These are phyloP conservation scores for Colletotrichum truncatum DNA, from an alignment of 2,329 filamentous ascomycete species.

Conservation along the genomic window DNA sequence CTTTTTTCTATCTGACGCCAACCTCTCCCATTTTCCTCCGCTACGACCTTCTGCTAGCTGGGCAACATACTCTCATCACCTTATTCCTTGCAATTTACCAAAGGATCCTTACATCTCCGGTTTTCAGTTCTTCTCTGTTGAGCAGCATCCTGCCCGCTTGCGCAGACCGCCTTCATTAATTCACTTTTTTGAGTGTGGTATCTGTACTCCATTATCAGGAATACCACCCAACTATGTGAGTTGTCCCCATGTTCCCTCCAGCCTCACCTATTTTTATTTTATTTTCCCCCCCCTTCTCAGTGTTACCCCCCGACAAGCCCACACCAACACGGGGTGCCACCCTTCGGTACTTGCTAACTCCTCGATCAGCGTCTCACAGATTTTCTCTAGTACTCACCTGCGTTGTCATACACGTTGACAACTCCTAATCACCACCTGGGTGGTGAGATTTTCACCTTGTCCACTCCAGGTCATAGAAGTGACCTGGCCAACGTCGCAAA, in stretches of 20 bases:
- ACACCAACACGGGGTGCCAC: slow-evolving; percentile 6
- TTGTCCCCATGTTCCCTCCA: slow-evolving; percentile 24
- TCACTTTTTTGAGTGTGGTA: slow-evolving; percentile 21
- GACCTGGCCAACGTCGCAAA: slow-evolving; percentile 50
- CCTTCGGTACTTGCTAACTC: slow-evolving; percentile 20
- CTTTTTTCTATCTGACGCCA: slow-evolving; percentile 19
- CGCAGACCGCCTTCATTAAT: slow-evolving; percentile 25
- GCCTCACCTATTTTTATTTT: slow-evolving; percentile 26
- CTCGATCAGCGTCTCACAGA: slow-evolving; percentile 20
- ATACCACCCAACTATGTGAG: slow-evolving; percentile 27
- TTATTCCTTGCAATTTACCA: background rate
- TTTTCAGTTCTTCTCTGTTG: slow-evolving; percentile 14
- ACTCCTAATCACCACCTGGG: slow-evolving; percentile 44
- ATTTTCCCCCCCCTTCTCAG: no score
- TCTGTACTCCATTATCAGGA: slow-evolving; percentile 15
- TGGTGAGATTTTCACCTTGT: slow-evolving; percentile 59
- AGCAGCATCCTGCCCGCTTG: slow-evolving; percentile 22
- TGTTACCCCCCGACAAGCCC: slow-evolving; percentile 13
- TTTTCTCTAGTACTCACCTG: background rate
- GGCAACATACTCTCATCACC: background rate
- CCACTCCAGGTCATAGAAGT: slow-evolving; percentile 46
- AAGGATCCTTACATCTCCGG: background rate
- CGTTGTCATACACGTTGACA: background rate
- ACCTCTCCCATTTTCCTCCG: slow-evolving; percentile 26
- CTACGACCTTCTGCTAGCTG: background rate